phyloP scores from a whole-genome alignment of 1,139 yeast genomes.

The Candida sp. region DNA sequence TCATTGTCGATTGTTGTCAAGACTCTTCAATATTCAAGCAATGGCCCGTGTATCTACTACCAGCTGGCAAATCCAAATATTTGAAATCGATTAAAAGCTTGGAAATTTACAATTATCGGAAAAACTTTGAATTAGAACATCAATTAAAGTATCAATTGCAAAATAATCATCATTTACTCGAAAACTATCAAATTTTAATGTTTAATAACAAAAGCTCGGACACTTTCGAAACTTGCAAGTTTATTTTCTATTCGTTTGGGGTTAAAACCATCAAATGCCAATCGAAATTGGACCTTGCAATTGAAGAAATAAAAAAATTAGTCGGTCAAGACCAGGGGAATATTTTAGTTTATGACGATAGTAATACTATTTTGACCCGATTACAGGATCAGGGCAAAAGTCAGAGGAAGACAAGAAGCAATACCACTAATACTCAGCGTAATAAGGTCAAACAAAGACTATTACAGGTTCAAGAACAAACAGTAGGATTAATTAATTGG shows the following conservation, averaged over 20 bases:
- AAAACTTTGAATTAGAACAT: conserved; percentile 19
- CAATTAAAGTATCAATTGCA: conserved; percentile 32
- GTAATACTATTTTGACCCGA: conserved; percentile 4
- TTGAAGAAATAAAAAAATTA: conserved; percentile 1
- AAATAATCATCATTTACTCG: conserved; percentile 34
- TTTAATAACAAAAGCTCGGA: conserved; percentile 17
- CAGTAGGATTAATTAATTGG: conserved; percentile 42
- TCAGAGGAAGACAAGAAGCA: not conserved
- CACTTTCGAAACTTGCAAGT: conserved; percentile 35
- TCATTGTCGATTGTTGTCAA: conserved; percentile 51
- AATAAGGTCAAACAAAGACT: not conserved
- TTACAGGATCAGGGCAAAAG: not conserved
- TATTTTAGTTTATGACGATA: conserved; percentile 25
- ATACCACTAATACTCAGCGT: not conserved
- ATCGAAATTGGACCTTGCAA: conserved; percentile 5
- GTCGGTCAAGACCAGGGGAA: conserved; percentile 3
- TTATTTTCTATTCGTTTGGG: conserved; percentile 48
- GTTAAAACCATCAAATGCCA: conserved; percentile 22
- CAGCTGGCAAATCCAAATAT: conserved; percentile 62
- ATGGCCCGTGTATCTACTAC: conserved; percentile 60
- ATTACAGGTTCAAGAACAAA: not conserved
- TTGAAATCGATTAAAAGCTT: conserved; percentile 34
- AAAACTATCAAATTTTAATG: conserved; percentile 27
- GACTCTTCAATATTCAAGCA: conserved; percentile 15
- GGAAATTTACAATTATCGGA: conserved; percentile 38